Conservation (phyloP, 352 stramenopile species). For the Globisporangium cederbergense region DNA sequence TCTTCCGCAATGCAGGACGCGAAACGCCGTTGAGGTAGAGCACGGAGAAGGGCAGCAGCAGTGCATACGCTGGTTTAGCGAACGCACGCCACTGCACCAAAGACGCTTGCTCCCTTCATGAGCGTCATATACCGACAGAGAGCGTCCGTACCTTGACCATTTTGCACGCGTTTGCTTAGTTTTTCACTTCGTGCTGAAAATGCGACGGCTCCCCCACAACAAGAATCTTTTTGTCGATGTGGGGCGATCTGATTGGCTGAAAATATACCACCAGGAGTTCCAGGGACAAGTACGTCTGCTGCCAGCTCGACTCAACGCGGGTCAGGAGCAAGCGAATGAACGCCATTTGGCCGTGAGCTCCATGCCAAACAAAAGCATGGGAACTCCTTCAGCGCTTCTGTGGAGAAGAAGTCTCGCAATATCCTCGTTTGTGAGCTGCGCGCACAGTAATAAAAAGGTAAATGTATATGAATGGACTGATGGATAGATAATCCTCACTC, state of each 20-base stretch:
- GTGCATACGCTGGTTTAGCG: neutral
- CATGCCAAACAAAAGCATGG: neutral
- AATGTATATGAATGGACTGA: constrained; percentile 11
- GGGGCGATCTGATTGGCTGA: constrained; percentile 50
- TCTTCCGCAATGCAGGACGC: neutral
- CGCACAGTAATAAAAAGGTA: constrained; percentile 5
- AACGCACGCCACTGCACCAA: neutral
- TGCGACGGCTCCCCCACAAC: constrained; percentile 7
- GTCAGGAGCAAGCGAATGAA: neutral
- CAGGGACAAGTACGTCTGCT: neutral
- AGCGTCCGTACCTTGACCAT: constrained; percentile 61
- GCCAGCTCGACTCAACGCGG: neutral
- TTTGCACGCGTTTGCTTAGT: constrained; percentile 11
- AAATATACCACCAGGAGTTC: constrained; percentile 15
- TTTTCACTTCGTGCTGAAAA: constrained; percentile 7
- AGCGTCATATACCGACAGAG: neutral
- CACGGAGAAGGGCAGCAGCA: neutral
- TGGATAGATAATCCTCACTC: constrained; percentile 3
- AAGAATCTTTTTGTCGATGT: constrained; percentile 34
- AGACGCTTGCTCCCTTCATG: neutral
- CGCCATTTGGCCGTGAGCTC: neutral
- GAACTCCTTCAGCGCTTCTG: neutral
- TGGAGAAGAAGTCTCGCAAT: neutral
- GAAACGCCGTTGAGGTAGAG: neutral
- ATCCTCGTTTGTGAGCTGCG: no score